Conservation (phyloP, 2,329 filamentous ascomycete species). For the Ascochyta clinopodiicola region DNA sequence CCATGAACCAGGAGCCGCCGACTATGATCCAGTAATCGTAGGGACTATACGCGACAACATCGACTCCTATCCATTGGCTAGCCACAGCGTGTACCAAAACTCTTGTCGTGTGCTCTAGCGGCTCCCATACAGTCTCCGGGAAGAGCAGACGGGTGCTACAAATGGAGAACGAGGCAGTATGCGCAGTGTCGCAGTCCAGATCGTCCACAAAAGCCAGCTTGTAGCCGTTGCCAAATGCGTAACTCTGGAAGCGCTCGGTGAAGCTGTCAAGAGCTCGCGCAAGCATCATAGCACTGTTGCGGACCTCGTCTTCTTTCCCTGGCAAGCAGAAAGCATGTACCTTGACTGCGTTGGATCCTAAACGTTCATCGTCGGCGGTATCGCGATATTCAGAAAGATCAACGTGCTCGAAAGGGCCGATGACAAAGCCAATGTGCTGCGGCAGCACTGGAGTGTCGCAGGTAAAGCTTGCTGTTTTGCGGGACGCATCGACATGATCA, state of each 20-base stretch:
- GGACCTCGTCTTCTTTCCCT: constrained; percentile 78
- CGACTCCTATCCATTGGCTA: constrained; percentile 93
- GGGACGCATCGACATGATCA: constrained; percentile 76
- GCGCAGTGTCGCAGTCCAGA: constrained; percentile 73
- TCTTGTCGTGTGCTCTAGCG: constrained; percentile 80
- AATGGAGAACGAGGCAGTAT: constrained; percentile 83
- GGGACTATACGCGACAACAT: constrained; percentile 82
- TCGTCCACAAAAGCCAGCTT: constrained; percentile 96
- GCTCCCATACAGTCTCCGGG: constrained; percentile 83
- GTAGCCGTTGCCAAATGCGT: constrained; percentile 84
- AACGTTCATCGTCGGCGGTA: constrained; percentile 88
- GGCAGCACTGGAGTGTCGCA: constrained; percentile 73
- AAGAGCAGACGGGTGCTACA: constrained; percentile 88
- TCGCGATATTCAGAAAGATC: constrained; percentile 88
- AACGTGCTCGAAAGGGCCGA: constrained; percentile 94
- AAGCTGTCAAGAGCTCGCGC: constrained; percentile 89
- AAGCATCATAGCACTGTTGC: constrained; percentile 85
- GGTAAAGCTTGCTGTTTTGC: constrained; percentile 87
- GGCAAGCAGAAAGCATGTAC: constrained; percentile 92
- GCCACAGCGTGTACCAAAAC: constrained; percentile 83
- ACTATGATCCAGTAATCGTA: constrained; percentile 88
- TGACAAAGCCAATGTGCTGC: constrained; percentile 89
- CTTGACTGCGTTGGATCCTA: constrained; percentile 86
- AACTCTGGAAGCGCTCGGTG: constrained; percentile 84
- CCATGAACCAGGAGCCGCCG: constrained; percentile 93